A percentile compares a stretch with the other conserved stretches of the same genome.
phyloP scores from a whole-genome alignment of 1,284 basidiomycete species.

The Trichosporon sp. region DNA sequence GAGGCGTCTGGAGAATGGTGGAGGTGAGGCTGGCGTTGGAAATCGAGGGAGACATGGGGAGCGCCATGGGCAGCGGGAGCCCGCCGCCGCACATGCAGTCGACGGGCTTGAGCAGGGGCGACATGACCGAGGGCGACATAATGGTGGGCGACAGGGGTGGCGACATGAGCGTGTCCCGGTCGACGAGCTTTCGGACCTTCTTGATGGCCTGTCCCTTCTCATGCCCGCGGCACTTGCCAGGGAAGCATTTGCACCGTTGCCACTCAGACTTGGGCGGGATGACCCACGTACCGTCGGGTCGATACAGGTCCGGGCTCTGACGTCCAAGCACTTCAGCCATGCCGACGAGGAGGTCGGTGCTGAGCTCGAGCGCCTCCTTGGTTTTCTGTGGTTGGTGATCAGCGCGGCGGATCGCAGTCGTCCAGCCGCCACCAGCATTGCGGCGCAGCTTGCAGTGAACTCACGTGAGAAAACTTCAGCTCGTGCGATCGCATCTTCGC shows the following conservation, averaged over 20 bases:
- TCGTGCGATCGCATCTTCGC: neutral
- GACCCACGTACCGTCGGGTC: slow-evolving; percentile 24
- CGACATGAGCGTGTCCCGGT: slow-evolving; percentile 16
- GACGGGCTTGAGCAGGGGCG: slow-evolving; percentile 2
- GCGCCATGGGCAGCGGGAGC: neutral
- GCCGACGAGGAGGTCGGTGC: slow-evolving; percentile 17
- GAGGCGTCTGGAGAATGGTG: slow-evolving; percentile 9
- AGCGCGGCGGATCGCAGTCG: neutral
- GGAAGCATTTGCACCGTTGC: slow-evolving; percentile 22
- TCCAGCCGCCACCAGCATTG: no score
- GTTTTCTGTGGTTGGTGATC: slow-evolving; percentile 12
- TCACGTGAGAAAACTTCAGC: slow-evolving; percentile 21
- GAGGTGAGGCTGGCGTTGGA: slow-evolving; percentile 15
- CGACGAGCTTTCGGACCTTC: slow-evolving; percentile 15
- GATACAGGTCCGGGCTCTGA: slow-evolving; percentile 1
- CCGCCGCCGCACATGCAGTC: slow-evolving; percentile 2
- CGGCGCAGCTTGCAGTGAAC: neutral
- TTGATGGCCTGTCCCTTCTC: slow-evolving; percentile 12
- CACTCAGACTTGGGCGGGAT: slow-evolving; percentile 20
- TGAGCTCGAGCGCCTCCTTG: slow-evolving; percentile 10
- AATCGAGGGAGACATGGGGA: slow-evolving; percentile 4
- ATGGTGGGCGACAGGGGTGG: neutral
- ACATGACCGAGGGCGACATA: slow-evolving; percentile 13
- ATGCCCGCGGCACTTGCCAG: slow-evolving; percentile 11
- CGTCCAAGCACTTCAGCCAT: slow-evolving; percentile 14